phyloP scores from a whole-genome alignment of 139 green algal species.

The Micromonas commoda region DNA sequence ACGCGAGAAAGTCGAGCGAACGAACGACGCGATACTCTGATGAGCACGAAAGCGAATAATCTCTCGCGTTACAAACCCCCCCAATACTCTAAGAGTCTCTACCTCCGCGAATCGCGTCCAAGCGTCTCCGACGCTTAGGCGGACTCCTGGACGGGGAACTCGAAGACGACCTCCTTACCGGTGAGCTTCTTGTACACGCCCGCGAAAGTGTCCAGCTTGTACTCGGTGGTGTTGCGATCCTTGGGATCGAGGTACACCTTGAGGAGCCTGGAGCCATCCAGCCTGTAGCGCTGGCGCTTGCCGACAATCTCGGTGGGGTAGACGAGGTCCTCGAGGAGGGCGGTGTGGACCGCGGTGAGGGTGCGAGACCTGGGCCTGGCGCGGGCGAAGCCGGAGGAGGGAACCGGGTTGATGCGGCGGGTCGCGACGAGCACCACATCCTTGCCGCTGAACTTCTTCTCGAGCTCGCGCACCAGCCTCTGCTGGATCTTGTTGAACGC shows the following conservation, averaged over 20 bases:
- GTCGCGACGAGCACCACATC: conserved; percentile 96
- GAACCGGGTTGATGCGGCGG: conserved; percentile 82
- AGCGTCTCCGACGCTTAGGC: neutral
- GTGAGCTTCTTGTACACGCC: conserved; percentile 98
- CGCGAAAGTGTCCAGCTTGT: conserved; percentile 97
- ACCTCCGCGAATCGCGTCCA: neutral
- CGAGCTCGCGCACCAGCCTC: conserved; percentile 94
- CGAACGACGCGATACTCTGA: neutral
- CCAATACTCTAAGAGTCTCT: too few species aligned
- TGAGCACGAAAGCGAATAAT: too few species aligned
- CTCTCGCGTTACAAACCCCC: too few species aligned
- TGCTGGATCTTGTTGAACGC: conserved; percentile 97
- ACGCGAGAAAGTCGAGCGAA: neutral
- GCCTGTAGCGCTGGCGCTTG: conserved; percentile 88
- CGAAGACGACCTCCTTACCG: conserved; percentile 90
- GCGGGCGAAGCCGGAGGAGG: conserved; percentile 55
- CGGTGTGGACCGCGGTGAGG: conserved; percentile 89
- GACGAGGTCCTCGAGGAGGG: conserved; percentile 90
- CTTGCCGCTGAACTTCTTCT: conserved; percentile 99
- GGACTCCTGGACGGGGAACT: conserved; percentile 48
- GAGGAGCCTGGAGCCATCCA: conserved; percentile 80
- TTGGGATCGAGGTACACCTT: conserved; percentile 46
- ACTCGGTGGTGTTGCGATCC: conserved; percentile 96
- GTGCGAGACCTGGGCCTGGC: conserved; percentile 80
- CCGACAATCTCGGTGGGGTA: conserved; percentile 99